A percentile compares a stretch with the other conserved stretches of the same genome.
Evolutionary conservation across 495 filamentous ascomycete species (phyloP).

Genomic region (Penicillium bovifimosum): DNA sequence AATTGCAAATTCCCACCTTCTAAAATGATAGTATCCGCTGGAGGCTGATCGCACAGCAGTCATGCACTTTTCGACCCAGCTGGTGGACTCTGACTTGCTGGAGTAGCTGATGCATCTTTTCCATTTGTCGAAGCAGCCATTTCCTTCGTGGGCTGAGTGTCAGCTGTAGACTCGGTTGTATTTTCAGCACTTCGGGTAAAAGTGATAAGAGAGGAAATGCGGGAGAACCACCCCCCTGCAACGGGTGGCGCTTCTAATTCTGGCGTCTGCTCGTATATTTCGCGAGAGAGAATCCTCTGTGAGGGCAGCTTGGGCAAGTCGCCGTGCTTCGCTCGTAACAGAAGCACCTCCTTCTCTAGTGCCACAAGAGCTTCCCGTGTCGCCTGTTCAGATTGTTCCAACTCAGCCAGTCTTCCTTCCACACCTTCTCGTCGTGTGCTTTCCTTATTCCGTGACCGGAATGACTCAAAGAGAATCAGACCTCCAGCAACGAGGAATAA

Average conservation of each 20-base stretch:
- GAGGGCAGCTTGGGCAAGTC: conserved; percentile 21
- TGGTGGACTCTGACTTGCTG: neutral
- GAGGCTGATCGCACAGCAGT: neutral
- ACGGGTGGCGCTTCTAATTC: conserved; percentile 25
- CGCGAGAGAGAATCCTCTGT: conserved; percentile 39
- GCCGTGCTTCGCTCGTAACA: conserved; percentile 44
- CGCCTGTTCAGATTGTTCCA: conserved; percentile 57
- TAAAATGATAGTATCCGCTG: neutral
- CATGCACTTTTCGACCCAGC: neutral
- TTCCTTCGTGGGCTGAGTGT: neutral
- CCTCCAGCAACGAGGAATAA: conserved; percentile 74
- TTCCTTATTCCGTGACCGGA: conserved; percentile 71
- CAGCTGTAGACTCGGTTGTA: neutral
- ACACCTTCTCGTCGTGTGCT: conserved; percentile 69
- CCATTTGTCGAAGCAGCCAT: neutral
- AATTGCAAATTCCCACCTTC: conserved; percentile 1
- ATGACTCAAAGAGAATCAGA: conserved; percentile 78
- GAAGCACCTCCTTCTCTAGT: conserved; percentile 63
- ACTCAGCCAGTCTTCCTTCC: conserved; percentile 57
- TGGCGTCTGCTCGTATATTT: conserved; percentile 41
- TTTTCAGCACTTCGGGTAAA: conserved; percentile 11
- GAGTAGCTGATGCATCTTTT: neutral
- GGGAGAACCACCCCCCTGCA: conserved; percentile 29
- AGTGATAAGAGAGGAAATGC: conserved; percentile 31
- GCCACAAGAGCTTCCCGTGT: conserved; percentile 54